Percentiles rank a stretch among this genome's conserved stretches.
phyloP scores from a whole-genome alignment of 1,284 basidiomycete species.

The Cutaneotrichosporon arboriforme region DNA sequence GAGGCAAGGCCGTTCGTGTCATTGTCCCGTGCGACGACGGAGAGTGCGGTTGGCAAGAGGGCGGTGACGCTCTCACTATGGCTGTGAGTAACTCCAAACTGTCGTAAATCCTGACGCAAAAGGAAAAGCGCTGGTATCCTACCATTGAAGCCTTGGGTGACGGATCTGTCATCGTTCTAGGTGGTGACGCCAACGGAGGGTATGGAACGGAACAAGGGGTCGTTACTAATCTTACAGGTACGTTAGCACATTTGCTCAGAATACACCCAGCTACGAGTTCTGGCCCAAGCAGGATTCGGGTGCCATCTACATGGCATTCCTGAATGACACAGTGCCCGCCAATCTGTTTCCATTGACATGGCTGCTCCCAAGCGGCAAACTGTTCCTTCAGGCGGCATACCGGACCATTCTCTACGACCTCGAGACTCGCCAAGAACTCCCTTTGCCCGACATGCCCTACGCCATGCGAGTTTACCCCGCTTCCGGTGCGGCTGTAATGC shows the following conservation, averaged over 20 bases:
- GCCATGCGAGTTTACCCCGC: conserved; percentile 85
- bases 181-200: conserved; percentile 47
- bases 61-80: conserved; percentile 39
- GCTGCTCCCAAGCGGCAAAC: conserved; percentile 72
- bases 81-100: conserved; percentile 57
- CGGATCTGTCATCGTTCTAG: conserved; percentile 52
- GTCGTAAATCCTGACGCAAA: background rate
- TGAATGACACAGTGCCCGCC: conserved; percentile 78
- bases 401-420: conserved; percentile 45
- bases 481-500: conserved; percentile 80
- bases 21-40: conserved; percentile 67
- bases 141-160: conserved; percentile 53
- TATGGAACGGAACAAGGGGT: conserved; percentile 36
- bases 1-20: conserved; percentile 57
- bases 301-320: conserved; percentile 66
- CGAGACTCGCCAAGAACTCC: conserved; percentile 27
- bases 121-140: conserved; percentile 70
- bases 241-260: conserved; percentile 60
- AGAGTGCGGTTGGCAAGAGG: conserved; percentile 57
- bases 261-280: conserved; percentile 72
- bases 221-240: conserved; percentile 52
- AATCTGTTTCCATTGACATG: conserved; percentile 83
- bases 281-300: conserved; percentile 59
- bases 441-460: conserved; percentile 49
- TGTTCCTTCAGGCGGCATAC: conserved; percentile 60